Conservation (phyloP, 768 basidiomycete genomes). For the Psilocybe subaeruginosa region DNA sequence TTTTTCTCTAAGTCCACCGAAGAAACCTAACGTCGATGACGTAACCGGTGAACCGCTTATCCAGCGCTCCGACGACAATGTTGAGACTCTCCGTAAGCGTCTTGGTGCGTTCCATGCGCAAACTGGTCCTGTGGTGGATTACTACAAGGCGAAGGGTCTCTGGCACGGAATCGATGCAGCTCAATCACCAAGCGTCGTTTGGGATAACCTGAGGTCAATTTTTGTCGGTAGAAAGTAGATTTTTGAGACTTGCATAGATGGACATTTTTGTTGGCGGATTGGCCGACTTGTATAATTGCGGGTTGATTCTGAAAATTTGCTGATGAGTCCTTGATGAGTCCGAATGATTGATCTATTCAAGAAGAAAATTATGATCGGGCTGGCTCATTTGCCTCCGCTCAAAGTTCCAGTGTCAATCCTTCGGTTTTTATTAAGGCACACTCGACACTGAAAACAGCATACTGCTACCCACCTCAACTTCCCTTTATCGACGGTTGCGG, state of each 20-base stretch:
- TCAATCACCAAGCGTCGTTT: constrained; percentile 90
- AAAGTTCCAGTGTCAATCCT: neutral
- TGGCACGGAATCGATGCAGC: constrained; percentile 94
- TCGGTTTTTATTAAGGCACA: constrained; percentile 7
- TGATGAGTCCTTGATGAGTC: neutral
- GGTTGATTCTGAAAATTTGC: neutral
- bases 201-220: constrained; percentile 76
- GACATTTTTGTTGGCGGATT: constrained; percentile 10
- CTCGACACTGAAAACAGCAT: neutral
- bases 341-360: neutral
- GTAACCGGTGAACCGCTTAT: constrained; percentile 94
- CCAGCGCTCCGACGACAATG: constrained; percentile 98
- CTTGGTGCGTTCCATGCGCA: constrained; percentile 88
- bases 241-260: constrained; percentile 19
- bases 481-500: neutral
- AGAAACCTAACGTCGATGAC: constrained; percentile 94
- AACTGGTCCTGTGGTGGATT: constrained; percentile 94
- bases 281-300: constrained; percentile 4
- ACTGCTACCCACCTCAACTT: neutral
- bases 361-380: neutral
- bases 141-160: constrained; percentile 90
- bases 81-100: constrained; percentile 91
- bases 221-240: constrained; percentile 57
- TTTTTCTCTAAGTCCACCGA: constrained; percentile 76
- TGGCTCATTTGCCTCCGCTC: constrained; percentile 5